These are phyloP conservation scores for Neckera pumila DNA, from an alignment of 225 moss, liverwort and hornwort species.

Conservation along the genomic window DNA sequence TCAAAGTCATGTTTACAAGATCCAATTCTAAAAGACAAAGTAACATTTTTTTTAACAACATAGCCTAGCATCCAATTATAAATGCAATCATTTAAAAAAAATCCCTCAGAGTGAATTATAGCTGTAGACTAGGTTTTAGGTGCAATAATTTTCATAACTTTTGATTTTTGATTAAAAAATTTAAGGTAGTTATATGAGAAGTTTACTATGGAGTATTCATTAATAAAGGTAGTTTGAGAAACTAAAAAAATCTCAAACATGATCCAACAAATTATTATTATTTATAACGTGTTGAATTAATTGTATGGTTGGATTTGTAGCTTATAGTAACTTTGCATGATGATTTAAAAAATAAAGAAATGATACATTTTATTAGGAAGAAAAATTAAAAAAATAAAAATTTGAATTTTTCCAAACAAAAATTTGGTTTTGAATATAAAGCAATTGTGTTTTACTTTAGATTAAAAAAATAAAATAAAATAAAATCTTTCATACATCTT, in stretches of 20 bases:
- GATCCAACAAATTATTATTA: background rate
- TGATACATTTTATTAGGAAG: background rate
- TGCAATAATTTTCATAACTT: background rate
- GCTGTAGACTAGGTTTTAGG: background rate
- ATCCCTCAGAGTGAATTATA: background rate
- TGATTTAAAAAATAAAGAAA: background rate
- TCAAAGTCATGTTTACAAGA: background rate
- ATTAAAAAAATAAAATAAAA: background rate
- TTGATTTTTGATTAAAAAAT: background rate
- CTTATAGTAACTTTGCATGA: background rate
- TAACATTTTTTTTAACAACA: background rate
- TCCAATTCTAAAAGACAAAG: background rate
- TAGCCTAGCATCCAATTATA: background rate
- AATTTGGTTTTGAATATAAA: no score
- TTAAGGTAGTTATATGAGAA: background rate
- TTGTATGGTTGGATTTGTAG: background rate
- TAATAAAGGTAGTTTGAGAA: rapidly evolving
- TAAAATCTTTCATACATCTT: background rate
- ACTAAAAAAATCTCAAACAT: background rate
- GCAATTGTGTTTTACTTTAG: background rate
- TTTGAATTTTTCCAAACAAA: background rate
- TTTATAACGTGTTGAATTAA: background rate
- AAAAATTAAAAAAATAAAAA: background rate
- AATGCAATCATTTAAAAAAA: background rate
- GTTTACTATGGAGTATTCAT: background rate